Conservation (phyloP, 2,329 filamentous ascomycete genomes). For the Trichoderma atroviride region DNA sequence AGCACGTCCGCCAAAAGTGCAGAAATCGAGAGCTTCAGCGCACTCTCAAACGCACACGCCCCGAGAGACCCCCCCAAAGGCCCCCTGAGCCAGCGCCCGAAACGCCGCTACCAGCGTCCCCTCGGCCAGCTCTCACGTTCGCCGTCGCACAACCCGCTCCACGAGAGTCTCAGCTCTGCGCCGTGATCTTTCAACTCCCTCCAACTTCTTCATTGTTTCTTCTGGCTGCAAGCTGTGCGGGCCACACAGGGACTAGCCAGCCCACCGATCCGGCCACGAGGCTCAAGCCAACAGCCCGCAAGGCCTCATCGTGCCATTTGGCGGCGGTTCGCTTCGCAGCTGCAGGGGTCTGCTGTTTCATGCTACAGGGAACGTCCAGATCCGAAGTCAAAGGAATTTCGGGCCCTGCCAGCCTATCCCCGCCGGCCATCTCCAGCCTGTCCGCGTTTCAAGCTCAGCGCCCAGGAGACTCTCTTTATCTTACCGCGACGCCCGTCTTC, state of each 20-base stretch:
- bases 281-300: not conserved
- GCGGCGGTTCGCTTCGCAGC: constrained; percentile 13
- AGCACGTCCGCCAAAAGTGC: constrained; percentile 5
- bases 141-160: constrained; percentile 28
- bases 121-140: constrained; percentile 29
- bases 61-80: constrained; percentile 1
- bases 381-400: constrained; percentile 24
- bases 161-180: constrained; percentile 11
- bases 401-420: constrained; percentile 8
- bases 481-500: constrained; percentile 13
- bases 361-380: constrained; percentile 23
- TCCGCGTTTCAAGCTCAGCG: constrained; percentile 14
- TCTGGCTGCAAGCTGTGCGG: not conserved
- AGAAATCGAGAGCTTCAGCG: not conserved
- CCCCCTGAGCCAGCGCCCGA: constrained; percentile 23
- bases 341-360: constrained; percentile 26
- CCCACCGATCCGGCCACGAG: not conserved
- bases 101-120: constrained; percentile 27
- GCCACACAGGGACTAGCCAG: not conserved
- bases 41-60: constrained; percentile 22
- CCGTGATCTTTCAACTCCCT: not conserved
- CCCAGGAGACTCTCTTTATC: constrained; percentile 23
- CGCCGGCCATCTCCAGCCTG: constrained; percentile 8
- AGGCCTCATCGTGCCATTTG: constrained; percentile 5
- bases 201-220: not conserved